A percentile compares a stretch with the other conserved stretches of the same genome.
Conservation (phyloP, 129 eudicot genomes). For the Oenanthe sinensis region DNA sequence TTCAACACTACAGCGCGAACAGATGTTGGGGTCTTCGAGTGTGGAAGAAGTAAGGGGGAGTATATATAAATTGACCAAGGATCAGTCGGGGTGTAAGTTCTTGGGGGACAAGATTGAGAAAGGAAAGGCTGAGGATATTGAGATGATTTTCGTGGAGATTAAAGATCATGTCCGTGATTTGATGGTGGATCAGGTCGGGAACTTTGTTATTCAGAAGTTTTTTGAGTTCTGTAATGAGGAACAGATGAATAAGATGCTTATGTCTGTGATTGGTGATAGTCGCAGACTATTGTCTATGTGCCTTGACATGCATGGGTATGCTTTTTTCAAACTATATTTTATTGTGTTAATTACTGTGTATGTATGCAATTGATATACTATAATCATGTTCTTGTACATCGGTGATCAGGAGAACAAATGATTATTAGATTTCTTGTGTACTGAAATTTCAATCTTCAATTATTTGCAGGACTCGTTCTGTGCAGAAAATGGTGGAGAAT, state of each 20-base stretch:
- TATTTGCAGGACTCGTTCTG: constrained; percentile 52
- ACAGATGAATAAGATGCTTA: constrained; percentile 35
- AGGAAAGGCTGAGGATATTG: constrained; percentile 34
- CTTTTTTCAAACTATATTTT: not conserved
- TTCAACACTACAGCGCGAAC: constrained; percentile 2
- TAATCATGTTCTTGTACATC: not conserved
- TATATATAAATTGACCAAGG: constrained; percentile 31
- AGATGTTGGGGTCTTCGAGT: constrained; percentile 8
- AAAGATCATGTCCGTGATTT: constrained; percentile 44
- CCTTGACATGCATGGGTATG: constrained; percentile 52
- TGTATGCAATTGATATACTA: not conserved
- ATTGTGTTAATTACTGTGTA: not conserved
- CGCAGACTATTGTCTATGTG: constrained; percentile 30
- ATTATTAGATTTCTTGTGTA: not conserved
- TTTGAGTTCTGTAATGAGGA: constrained; percentile 32
- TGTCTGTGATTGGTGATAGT: constrained; percentile 19
- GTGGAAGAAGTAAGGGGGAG: constrained; percentile 44
- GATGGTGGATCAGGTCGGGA: constrained; percentile 47
- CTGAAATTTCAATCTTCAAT: not conserved
- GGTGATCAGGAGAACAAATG: not conserved
- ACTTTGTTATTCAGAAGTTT: constrained; percentile 44
- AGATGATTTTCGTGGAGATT: constrained; percentile 41
- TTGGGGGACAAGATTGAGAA: constrained; percentile 41
- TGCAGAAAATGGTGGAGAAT: constrained; percentile 53
- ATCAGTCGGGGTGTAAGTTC: constrained; percentile 40